phyloP scores from a whole-genome alignment of 495 filamentous ascomycete species.

The Penicillium cosmopolitanum region DNA sequence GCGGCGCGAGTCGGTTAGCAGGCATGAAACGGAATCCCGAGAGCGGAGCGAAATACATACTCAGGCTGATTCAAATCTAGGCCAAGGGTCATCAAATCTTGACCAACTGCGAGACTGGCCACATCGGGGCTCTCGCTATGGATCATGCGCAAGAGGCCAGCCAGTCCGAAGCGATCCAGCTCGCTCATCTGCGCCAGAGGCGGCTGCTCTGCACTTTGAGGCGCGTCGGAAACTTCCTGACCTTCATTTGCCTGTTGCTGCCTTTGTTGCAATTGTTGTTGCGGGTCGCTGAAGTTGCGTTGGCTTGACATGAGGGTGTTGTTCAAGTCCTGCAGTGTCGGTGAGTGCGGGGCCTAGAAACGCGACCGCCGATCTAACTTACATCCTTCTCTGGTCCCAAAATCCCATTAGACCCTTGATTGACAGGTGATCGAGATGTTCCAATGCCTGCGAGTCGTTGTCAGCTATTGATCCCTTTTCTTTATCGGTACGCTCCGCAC shows the following conservation, averaged over 20 bases:
- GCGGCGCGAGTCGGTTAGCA: conserved; percentile 24
- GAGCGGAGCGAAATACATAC: conserved; percentile 52
- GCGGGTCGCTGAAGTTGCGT: conserved; percentile 38
- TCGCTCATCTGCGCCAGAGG: conserved; percentile 77
- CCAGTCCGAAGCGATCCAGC: conserved; percentile 78
- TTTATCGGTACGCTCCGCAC: conserved; percentile 7
- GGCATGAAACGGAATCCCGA: conserved; percentile 8
- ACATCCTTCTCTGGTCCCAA: conserved; percentile 51
- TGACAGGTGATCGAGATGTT: conserved; percentile 47
- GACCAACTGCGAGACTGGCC: conserved; percentile 71
- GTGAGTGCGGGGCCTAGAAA: conserved; percentile 25
- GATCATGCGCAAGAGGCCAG: conserved; percentile 77
- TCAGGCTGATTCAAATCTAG: conserved; percentile 79
- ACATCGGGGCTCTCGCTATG: conserved; percentile 78
- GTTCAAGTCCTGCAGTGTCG: conserved; percentile 36
- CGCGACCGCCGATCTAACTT: conserved; percentile 16
- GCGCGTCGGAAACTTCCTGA: conserved; percentile 39
- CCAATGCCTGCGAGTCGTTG: conserved; percentile 35
- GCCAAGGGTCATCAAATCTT: conserved; percentile 76
- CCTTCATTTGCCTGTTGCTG: conserved; percentile 44
- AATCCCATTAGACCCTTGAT: conserved; percentile 44
- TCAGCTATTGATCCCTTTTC: conserved; percentile 21
- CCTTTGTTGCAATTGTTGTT: conserved; percentile 42
- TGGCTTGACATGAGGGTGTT: conserved; percentile 38
- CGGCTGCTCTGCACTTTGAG: conserved; percentile 52